Evolutionary conservation across 768 basidiomycete genomes (phyloP).

Genomic region (Lactarius pseudohatsudake): DNA sequence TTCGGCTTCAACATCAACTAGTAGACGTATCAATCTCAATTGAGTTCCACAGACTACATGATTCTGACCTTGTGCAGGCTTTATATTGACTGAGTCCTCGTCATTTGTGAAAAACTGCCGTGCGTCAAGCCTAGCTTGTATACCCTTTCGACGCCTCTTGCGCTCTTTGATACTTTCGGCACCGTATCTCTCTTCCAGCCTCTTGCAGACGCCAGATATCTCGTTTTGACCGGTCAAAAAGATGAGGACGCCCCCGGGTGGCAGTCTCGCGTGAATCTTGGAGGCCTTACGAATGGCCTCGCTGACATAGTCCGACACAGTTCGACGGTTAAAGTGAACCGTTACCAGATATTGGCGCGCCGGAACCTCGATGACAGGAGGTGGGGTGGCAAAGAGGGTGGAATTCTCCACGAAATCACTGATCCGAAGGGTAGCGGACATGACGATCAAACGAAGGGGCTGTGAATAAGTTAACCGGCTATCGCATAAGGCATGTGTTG

Average conservation of each 20-base stretch:
- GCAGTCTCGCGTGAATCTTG: conserved; percentile 91
- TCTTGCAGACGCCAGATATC: conserved; percentile 80
- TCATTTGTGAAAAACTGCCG: conserved; percentile 19
- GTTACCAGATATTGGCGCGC: conserved; percentile 96
- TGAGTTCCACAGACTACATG: background rate
- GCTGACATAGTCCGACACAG: conserved; percentile 80
- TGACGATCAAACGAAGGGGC: conserved; percentile 92
- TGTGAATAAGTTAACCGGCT: conserved; percentile 32
- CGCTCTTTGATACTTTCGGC: conserved; percentile 58
- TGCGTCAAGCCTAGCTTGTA: conserved; percentile 18
- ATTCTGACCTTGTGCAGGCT: conserved; percentile 49
- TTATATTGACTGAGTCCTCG: conserved; percentile 32
- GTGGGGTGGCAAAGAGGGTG: conserved; percentile 74
- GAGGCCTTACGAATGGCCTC: conserved; percentile 88
- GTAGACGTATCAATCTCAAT: conserved; percentile 5
- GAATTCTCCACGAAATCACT: conserved; percentile 89
- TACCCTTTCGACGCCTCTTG: conserved; percentile 38
- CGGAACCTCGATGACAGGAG: conserved; percentile 88
- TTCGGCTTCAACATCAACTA: conserved; percentile 78
- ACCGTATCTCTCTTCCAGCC: conserved; percentile 77
- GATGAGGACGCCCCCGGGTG: conserved; percentile 89
- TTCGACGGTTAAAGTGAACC: conserved; percentile 87
- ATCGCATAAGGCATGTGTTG: background rate
- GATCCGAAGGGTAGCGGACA: conserved; percentile 97
- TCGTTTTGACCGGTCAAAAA: conserved; percentile 97